Evolutionary conservation across 768 basidiomycete genomes (phyloP), one percentile per base, ranked within the genome.

Genomic region (Boletus edulis): DNA sequence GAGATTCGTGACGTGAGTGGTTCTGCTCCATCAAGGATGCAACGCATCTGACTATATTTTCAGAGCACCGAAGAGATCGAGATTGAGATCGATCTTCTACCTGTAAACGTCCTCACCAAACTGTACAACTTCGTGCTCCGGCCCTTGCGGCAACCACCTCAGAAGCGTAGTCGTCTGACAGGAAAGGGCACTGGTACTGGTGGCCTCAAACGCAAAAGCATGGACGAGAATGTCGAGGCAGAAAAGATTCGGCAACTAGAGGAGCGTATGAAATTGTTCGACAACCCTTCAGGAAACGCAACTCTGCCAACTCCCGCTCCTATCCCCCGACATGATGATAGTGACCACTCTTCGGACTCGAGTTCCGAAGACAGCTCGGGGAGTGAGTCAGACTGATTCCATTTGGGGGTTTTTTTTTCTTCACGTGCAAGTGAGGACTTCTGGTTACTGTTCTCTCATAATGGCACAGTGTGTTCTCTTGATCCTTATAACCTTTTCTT

Each of bases 31-130:
- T 34, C 29, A 42, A 35, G 37, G 52, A 32, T 57, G 18, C 41
- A 56, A n/a, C 31, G 34, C 9, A 55, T 53, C 55, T 65, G 55
- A 57, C 55, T 48, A 14, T 56, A 29, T 49, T 59, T 52, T 56
- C 76, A 94, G 91, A 94, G 91, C 72, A 90, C 89, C 44, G 94
- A 98, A 72, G 97, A 99, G 76, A 98, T 99, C 66, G 97, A 99
- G 72, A 83, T 99, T 41, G 97, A 99, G 73, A 98, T 99, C 66
- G 97, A 98, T 67, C 77, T 85, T 39, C 78, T 99, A 32, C 95
- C 97, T 46, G 79, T 90, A 8, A 72, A 81, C 31, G 95, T 97
- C 43, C 83, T 98, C 50, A 89, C 89, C 50, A 92, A 93, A 73
- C 81, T 99, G 29, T 99, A 98, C 78, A 95, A 96, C 73, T 94